Conservation (phyloP, 2,329 filamentous ascomycete genomes). For the Penicillium paneum region DNA sequence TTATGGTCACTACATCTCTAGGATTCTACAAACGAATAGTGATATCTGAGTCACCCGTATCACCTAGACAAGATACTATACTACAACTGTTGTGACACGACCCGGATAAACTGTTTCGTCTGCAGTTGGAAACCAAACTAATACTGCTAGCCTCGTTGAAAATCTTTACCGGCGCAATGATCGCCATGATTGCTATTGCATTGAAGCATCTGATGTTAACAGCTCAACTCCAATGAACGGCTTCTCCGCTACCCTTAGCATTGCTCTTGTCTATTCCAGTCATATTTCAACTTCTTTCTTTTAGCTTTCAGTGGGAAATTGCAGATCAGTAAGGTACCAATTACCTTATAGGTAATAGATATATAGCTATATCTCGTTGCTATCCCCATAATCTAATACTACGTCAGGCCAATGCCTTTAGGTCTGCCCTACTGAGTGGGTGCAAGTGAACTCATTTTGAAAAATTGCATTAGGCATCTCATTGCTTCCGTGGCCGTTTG, state of each 20-base stretch:
- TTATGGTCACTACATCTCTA: too few species aligned
- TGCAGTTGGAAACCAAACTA: background rate
- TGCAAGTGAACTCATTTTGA: conserved; percentile 54
- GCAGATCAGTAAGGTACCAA: conserved; percentile 60
- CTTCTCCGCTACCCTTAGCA: background rate
- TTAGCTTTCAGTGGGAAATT: conserved; percentile 64
- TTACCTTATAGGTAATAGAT: conserved; percentile 58
- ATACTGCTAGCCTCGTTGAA: conserved; percentile 54
- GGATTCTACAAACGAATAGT: too few species aligned
- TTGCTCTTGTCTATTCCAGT: conserved; percentile 9
- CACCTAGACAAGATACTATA: background rate
- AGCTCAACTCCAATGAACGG: too few species aligned
- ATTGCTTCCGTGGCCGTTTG: conserved; percentile 68
- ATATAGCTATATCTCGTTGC: conserved; percentile 62
- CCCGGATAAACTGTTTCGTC: background rate
- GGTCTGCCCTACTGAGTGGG: conserved; percentile 66
- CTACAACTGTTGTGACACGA: too few species aligned
- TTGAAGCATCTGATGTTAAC: conserved; percentile 32
- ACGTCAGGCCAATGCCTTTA: conserved; percentile 60
- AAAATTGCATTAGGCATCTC: conserved; percentile 65
- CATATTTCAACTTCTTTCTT: conserved; percentile 58
- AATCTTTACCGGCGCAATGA: conserved; percentile 59
- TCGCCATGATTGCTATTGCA: conserved; percentile 64
- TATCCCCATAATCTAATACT: conserved; percentile 67
- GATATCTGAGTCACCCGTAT: too few species aligned